These are phyloP conservation scores for Odonthalia washingtoniensis DNA, from an alignment of 31 red algal species.

Conservation along the genomic window DNA sequence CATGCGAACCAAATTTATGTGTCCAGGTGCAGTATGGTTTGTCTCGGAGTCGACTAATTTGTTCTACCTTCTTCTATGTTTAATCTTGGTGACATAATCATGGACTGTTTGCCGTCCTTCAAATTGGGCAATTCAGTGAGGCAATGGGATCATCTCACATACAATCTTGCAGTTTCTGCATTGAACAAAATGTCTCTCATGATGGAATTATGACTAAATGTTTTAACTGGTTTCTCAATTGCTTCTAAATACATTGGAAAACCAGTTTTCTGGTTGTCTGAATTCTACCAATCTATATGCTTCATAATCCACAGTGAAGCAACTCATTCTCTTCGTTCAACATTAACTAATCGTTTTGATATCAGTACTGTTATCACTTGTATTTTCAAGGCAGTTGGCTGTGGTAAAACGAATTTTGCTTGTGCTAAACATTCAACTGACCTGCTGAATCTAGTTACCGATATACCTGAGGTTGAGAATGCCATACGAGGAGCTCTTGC, in stretches of 20 bases:
- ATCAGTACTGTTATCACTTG: constrained; percentile 37
- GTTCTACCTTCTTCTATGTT: constrained; percentile 6
- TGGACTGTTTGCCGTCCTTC: background rate
- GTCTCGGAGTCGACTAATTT: constrained; percentile 54
- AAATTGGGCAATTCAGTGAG: background rate
- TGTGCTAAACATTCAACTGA: too few relatives aligned
- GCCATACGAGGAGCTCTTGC: constrained; percentile 37
- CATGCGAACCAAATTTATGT: constrained; percentile 85
- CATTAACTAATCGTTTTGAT: background rate
- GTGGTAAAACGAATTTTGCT: constrained; percentile 31
- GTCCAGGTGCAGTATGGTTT: constrained; percentile 83
- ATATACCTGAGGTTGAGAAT: constrained; percentile 42
- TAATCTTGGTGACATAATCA: constrained; percentile 18
- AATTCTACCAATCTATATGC: too few relatives aligned
- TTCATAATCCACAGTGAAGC: too few relatives aligned
- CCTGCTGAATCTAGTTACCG: constrained; percentile 16
- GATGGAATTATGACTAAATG: constrained; percentile 39
- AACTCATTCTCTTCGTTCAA: too few relatives aligned
- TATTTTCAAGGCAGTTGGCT: constrained; percentile 56
- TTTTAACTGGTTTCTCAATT: constrained; percentile 25
- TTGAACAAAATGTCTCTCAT: background rate
- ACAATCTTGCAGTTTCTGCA: constrained; percentile 25
- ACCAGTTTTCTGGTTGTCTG: background rate
- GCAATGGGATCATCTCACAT: background rate
- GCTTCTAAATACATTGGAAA: constrained; percentile 20